phyloP scores from a whole-genome alignment of 345 rosid species.

The Melaleuca alternifolia region DNA sequence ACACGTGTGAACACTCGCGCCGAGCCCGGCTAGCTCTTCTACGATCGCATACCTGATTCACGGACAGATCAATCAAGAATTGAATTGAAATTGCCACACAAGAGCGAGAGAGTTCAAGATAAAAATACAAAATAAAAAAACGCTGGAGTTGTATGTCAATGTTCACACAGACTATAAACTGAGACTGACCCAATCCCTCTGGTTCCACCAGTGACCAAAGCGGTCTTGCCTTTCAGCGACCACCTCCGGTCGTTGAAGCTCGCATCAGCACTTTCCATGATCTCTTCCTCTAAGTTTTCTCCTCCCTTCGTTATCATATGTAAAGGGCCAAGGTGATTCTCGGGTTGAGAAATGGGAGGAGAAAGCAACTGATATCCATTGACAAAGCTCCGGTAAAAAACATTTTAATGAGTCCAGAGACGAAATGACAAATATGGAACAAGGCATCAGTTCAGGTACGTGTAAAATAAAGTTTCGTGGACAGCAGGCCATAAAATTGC shows the following conservation, averaged over 20 bases:
- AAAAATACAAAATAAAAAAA: neutral
- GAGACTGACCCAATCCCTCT: slow-evolving; percentile 50
- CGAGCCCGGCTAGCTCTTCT: slow-evolving; percentile 50
- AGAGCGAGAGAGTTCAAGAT: neutral
- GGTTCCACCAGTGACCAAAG: slow-evolving; percentile 63
- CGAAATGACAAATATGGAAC: neutral
- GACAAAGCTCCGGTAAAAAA: neutral
- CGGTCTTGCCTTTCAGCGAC: slow-evolving; percentile 54
- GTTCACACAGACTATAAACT: neutral
- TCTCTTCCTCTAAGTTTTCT: neutral
- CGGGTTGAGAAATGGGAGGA: neutral
- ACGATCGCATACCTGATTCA: slow-evolving; percentile 37
- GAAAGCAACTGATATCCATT: neutral
- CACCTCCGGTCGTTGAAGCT: slow-evolving; percentile 34
- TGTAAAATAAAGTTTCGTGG: neutral
- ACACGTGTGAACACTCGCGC: slow-evolving; percentile 45
- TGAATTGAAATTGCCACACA: neutral
- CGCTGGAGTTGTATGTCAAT: neutral
- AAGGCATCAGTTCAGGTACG: neutral
- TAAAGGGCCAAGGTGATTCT: neutral
- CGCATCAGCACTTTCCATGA: slow-evolving; percentile 5
- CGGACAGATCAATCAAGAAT: no score
- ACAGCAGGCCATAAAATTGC: neutral
- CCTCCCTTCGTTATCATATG: neutral
- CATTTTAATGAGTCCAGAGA: neutral